Evolutionary conservation across 495 filamentous ascomycete species (phyloP), one percentile per base, ranked within the genome.

Genomic region (Neurospora pannonica): DNA sequence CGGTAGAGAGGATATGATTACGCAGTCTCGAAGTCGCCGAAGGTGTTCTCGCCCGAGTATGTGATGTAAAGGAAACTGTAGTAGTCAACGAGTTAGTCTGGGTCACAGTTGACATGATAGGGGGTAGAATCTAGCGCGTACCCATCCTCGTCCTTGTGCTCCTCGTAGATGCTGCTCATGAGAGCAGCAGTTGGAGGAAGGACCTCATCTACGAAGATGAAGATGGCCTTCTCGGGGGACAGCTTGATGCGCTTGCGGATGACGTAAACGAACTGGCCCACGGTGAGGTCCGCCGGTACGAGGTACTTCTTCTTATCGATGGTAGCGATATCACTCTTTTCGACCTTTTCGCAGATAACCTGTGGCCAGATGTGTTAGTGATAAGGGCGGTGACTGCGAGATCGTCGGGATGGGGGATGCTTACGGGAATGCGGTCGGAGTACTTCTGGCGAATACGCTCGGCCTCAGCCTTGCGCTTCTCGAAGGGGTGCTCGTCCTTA

Each of bases 241-340:
- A 99, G 88, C 93, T 99, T 99, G 87, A 99, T 99, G 78, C 96
- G 92, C 89, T 99, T 99, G 83, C 96, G 94, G 85, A 99, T 99
- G 70, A 99, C 96, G 83, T 99, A 99, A 86, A 99, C 96, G 83
- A 99, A 99, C 91, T 99, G 96, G 78, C 96, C 96, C 48, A 99
- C 96, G 72, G 97, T 99, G 77, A 99, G 90, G 82, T 99, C 96
- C 74, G 96, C 94, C 1, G 96, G 96, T 21, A 99, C 96, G 9
- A 99, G 90, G 81, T 99, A 99, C 87, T 99, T 99, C 91, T 99
- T 99, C 91, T 99, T 99, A 87, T 99, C 96, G 89, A 99, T 99
- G 74, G 97, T 99, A 48, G 96, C 96, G 79, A 99, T 99, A 82
- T 99, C 96, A 62, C 91, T 94, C 85, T 98, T 98, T 86, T 99